Conservation (phyloP, 768 basidiomycete species). For the Psilocybe tampanensis region DNA sequence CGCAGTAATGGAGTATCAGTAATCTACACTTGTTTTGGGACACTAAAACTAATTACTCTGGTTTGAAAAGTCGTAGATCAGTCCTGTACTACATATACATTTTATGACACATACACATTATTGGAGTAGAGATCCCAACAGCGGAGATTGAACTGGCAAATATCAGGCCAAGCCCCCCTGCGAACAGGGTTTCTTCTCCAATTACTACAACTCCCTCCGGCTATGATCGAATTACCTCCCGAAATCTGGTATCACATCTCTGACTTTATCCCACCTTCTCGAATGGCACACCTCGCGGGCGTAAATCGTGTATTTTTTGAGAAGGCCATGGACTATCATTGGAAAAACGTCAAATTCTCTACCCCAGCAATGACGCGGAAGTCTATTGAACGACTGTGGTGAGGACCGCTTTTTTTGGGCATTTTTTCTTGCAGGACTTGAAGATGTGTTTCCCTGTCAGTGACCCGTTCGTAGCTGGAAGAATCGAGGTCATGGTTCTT, state of each 20-base stretch:
- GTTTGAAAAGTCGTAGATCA: too few relatives aligned
- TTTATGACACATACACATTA: too few relatives aligned
- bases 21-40: too few relatives aligned
- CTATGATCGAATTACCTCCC: background rate
- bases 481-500: background rate
- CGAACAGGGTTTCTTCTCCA: too few relatives aligned
- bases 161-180: too few relatives aligned
- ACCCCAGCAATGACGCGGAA: background rate
- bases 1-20: too few relatives aligned
- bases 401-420: background rate
- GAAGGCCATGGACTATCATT: background rate
- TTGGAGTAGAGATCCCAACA: too few relatives aligned
- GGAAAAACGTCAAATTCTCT: background rate
- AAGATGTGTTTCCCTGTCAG: background rate
- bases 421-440: too few relatives aligned
- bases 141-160: too few relatives aligned
- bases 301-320: slow-evolving; percentile 3
- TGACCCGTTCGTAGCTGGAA: background rate
- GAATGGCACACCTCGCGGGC: background rate
- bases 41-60: too few relatives aligned
- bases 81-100: too few relatives aligned
- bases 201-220: background rate
- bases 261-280: background rate
- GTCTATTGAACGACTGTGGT: background rate
- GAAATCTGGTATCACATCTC: background rate